phyloP scores from a whole-genome alignment of 768 basidiomycete species.

The Tulasnella sp. region DNA sequence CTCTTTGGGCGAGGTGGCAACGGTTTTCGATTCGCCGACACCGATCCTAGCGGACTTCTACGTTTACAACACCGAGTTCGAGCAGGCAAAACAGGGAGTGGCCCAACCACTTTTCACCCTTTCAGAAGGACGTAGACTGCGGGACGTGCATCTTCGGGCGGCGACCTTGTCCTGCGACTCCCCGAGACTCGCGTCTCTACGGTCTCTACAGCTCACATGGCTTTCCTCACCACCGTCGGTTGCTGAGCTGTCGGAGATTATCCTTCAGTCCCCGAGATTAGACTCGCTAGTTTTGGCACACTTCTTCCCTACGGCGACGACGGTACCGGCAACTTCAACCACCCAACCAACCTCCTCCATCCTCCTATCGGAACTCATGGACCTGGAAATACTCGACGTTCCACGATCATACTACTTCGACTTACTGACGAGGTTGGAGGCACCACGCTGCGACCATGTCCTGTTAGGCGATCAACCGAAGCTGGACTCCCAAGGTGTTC shows the following conservation, averaged over 20 bases:
- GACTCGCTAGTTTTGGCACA: not conserved
- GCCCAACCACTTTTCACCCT: not conserved
- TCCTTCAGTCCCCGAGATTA: not conserved
- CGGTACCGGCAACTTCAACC: not conserved
- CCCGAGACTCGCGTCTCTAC: not conserved
- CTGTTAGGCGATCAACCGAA: not conserved
- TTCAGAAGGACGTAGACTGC: not conserved
- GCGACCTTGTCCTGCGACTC: not conserved
- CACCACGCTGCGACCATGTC: not conserved
- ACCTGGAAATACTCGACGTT: not conserved
- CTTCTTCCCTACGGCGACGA: not conserved
- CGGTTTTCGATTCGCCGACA: not conserved
- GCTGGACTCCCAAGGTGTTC: not conserved
- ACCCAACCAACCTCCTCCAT: not conserved
- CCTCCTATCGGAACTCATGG: not conserved
- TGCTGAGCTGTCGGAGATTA: not conserved
- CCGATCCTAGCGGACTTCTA: not conserved
- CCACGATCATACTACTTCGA: not conserved
- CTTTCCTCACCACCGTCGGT: not conserved
- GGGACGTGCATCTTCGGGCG: not conserved
- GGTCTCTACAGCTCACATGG: not conserved
- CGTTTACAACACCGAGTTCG: not conserved
- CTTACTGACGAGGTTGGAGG: not conserved
- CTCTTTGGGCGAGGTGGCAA: not conserved
- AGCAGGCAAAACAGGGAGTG: not conserved